Percentiles rank a stretch among this genome's conserved stretches.
phyloP scores from a whole-genome alignment of 768 basidiomycete genomes.

The Lactifluus echinatus region DNA sequence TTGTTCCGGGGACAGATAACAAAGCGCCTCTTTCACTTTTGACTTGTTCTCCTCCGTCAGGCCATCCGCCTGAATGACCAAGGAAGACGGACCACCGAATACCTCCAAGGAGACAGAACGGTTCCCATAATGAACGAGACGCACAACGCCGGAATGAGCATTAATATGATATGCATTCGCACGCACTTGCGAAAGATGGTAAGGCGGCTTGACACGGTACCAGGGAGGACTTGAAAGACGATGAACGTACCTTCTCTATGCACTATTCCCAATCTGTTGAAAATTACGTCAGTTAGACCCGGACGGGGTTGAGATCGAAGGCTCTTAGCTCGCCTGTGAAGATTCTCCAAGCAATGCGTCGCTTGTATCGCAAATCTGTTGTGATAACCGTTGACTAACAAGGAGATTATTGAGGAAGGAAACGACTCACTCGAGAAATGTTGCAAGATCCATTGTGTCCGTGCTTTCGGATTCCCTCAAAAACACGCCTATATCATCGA shows the following conservation, averaged over 20 bases:
- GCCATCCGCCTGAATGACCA: conserved; percentile 44
- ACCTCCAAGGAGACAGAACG: conserved; percentile 63
- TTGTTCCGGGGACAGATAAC: conserved; percentile 70
- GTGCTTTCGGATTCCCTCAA: conserved; percentile 49
- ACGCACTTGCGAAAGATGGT: conserved; percentile 37
- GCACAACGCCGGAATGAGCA: conserved; percentile 57
- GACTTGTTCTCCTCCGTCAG: conserved; percentile 55
- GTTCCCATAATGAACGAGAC: conserved; percentile 69
- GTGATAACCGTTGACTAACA: conserved; percentile 6
- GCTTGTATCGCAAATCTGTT: conserved; percentile 70
- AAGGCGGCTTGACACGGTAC: background rate
- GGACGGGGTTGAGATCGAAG: conserved; percentile 1
- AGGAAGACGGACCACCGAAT: conserved; percentile 60
- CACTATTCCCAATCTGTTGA: conserved; percentile 42
- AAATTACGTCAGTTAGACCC: conserved; percentile 8
- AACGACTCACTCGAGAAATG: conserved; percentile 60
- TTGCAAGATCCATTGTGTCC: conserved; percentile 69
- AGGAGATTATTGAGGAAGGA: background rate
- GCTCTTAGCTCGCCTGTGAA: conserved; percentile 42
- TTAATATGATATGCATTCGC: conserved; percentile 72
- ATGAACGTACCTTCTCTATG: conserved; percentile 53
- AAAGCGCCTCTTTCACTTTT: conserved; percentile 67
- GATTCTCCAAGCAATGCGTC: conserved; percentile 57
- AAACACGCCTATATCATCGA: conserved; percentile 37
- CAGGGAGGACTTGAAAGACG: background rate